Evolutionary conservation across 176 grass and related monocot species (phyloP), one percentile per base, ranked within the genome.

Genomic region (Eleusine indica): DNA sequence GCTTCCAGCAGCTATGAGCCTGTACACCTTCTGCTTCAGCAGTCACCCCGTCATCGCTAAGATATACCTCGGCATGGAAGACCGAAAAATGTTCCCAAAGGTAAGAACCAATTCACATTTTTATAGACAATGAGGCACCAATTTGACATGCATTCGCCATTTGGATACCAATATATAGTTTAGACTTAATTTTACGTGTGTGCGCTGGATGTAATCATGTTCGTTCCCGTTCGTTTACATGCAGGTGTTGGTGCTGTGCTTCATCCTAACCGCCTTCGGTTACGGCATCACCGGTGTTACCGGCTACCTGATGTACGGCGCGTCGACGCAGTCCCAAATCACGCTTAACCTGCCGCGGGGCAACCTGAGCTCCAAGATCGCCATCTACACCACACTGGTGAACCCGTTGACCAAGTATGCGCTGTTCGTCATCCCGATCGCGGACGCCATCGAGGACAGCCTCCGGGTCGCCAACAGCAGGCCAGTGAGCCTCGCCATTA

Each of bases 21-120:
- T 91, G 25, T 91, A 84, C 43, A 84, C 89, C 44, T 91, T 91
- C 75, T 91, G 89, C 42, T 91, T 87, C 75, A 84, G 89, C 18
- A 80, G 84, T 21, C 89, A 91, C 56, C 30, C 89, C 4, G 80
- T 91, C 30, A 80, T 91, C 35, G 84, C 84, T 16, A 91, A 84
- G 48, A 68, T 91, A 12, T 91, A 83, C 76, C 83, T 68, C 48
- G 73, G 74, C 11, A 87, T 91, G 84, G 66, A 62, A 84, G 77
- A 91, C 52, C 64, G 56, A 9, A 65, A 60, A 41, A 87, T 70
- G 80, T 91, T 91, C 48, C 62, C 89, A 0, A 87, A 86, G 21
- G 30, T 64, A 83, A 56, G 47, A 2, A 49, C 11, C 13, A 41
- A 41, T 6, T 41, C 40, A 2, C 41, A 43, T 43, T 6, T 43